Conservation (phyloP, 2,329 filamentous ascomycete species). For the Hypoxylon sp. region DNA sequence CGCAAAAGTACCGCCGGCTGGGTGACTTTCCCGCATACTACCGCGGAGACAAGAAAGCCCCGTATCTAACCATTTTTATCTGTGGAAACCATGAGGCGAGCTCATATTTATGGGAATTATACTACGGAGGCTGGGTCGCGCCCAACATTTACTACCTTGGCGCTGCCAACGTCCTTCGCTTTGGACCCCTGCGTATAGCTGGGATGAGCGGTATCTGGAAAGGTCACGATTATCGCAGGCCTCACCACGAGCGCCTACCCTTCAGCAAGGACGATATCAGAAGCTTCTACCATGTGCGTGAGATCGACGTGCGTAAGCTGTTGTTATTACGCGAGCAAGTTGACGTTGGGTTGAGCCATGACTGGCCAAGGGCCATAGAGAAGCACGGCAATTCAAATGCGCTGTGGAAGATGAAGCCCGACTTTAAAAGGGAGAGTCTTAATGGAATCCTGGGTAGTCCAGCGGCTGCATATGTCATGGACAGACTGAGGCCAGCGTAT, state of each 20-base stretch:
- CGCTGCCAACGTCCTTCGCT: slow-evolving; percentile 87
- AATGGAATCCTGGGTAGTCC: slow-evolving; percentile 83
- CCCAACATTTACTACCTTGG: slow-evolving; percentile 98
- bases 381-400: slow-evolving; percentile 77
- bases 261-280: slow-evolving; percentile 83
- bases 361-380: slow-evolving; percentile 92
- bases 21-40: slow-evolving; percentile 98
- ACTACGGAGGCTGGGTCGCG: slow-evolving; percentile 96
- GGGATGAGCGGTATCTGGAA: slow-evolving; percentile 97
- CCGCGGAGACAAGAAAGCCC: slow-evolving; percentile 80
- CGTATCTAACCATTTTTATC: slow-evolving; percentile 92
- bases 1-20: slow-evolving; percentile 86
- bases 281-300: slow-evolving; percentile 90
- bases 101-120: slow-evolving; percentile 90
- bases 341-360: slow-evolving; percentile 92
- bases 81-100: slow-evolving; percentile 96
- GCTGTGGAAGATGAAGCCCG: slow-evolving; percentile 80
- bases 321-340: slow-evolving; percentile 88
- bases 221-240: slow-evolving; percentile 85
- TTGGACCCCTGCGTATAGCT: slow-evolving; percentile 89
- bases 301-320: slow-evolving; percentile 91
- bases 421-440: slow-evolving; percentile 81
- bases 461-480: slow-evolving; percentile 84
- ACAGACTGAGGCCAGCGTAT: slow-evolving; percentile 83
- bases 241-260: slow-evolving; percentile 87